Evolutionary conservation across 2,329 filamentous ascomycete species (phyloP), one percentile per base, ranked within the genome.

Genomic region (Penicillium sp.): DNA sequence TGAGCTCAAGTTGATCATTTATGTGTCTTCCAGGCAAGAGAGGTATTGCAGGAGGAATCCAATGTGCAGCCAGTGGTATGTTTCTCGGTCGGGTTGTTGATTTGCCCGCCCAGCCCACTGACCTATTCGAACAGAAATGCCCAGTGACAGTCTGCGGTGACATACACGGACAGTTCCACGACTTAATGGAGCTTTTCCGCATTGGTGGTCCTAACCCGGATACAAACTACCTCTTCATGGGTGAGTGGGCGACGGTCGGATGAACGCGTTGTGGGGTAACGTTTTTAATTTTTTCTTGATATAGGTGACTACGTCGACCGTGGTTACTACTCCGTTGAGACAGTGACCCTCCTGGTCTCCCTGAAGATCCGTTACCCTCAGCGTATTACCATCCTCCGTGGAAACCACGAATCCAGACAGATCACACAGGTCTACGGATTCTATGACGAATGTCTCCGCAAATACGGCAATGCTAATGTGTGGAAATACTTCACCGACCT

Each of bases 401-500:
- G 94, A 73, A 99, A 99, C 80, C 94, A 99, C 84, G 94, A 99
- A 80, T 97, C 93, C 64, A 89, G 94, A 70, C 94, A 99, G 79
- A 99, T 99, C 77, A 99, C 94, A 45, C 93, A 97, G 78, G 94
- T 99, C 59, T 99, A 99, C 76, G 94, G 94, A 62, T 99, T 99
- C 81, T 99, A 99, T 81, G 94, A 97, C 76, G 94, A 99, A 78
- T 99, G 94, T 76, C 86, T 97, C 69, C 90, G 93, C 75, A 99
- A 99, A 81, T 99, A 99, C 75, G 94, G 94, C 76, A 97, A 97
- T 73, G 93, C 94, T 62, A 97, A 96, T 69, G 94, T 99, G 63
- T 99, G 94, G 94, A 97, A 97, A 82, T 97, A 91, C 75, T 99
- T 96, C 76, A 97, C 93, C 73, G 93, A 99, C 77, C 88, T 99